Evolutionary conservation across 1,284 basidiomycete genomes (phyloP).

Genomic region (Sporisorium scitamineum): DNA sequence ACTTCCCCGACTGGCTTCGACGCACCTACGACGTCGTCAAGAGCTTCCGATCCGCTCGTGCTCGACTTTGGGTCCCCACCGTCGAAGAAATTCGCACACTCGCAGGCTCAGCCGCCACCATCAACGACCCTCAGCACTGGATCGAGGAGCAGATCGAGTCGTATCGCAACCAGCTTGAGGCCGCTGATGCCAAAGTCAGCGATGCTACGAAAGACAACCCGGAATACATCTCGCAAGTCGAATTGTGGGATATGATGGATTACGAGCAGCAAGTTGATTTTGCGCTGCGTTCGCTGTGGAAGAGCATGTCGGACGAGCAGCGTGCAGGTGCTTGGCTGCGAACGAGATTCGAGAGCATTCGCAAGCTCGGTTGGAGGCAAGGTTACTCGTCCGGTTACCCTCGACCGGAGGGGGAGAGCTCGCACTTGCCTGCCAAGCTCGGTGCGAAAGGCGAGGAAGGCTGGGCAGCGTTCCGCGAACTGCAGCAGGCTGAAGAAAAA

Average conservation of each 20-base stretch:
- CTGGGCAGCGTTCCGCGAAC: constrained; percentile 34
- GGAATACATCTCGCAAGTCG: constrained; percentile 2
- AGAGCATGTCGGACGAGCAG: constrained; percentile 27
- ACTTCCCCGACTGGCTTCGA: constrained; percentile 28
- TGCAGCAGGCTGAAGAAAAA: constrained; percentile 46
- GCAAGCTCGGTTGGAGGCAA: constrained; percentile 64
- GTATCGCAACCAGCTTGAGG: constrained; percentile 13
- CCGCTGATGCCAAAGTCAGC: neutral
- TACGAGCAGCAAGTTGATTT: constrained; percentile 51
- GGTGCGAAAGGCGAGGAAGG: constrained; percentile 24
- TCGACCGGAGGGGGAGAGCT: constrained; percentile 19
- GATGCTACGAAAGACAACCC: neutral
- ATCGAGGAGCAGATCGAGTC: constrained; percentile 22
- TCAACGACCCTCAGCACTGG: constrained; percentile 28
- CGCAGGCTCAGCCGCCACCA: constrained; percentile 5
- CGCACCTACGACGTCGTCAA: constrained; percentile 28
- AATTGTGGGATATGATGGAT: constrained; percentile 42
- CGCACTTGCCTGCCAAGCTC: constrained; percentile 27
- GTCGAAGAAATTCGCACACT: constrained; percentile 15
- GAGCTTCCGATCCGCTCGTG: constrained; percentile 46
- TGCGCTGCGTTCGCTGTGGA: constrained; percentile 46
- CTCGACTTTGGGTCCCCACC: constrained; percentile 47
- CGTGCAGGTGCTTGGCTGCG: constrained; percentile 39
- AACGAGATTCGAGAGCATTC: constrained; percentile 49
- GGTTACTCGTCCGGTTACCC: constrained; percentile 67